These are phyloP conservation scores for Vicia sativa DNA, from an alignment of 306 rosid genomes.

Conservation along the genomic window DNA sequence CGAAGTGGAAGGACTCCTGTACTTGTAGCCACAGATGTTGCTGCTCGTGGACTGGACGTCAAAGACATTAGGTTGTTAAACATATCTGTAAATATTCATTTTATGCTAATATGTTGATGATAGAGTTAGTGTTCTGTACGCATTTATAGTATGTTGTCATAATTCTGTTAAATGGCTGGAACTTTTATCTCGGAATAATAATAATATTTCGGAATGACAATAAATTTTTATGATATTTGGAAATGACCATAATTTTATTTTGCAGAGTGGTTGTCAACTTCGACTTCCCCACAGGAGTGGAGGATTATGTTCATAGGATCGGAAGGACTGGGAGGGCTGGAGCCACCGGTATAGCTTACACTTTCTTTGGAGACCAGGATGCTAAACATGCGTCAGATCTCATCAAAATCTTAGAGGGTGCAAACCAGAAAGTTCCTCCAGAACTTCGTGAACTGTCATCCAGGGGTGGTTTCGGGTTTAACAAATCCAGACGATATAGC, in stretches of 20 bases:
- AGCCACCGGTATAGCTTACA: conserved; percentile 91
- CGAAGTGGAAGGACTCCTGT: conserved; percentile 87
- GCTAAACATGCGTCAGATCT: conserved; percentile 91
- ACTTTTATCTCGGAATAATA: conserved; percentile 6
- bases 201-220: conserved; percentile 3
- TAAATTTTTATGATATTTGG: background rate
- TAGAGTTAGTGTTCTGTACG: background rate
- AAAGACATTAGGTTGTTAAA: conserved; percentile 87
- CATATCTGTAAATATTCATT: background rate
- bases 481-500: conserved; percentile 82
- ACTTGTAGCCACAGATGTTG: conserved; percentile 99
- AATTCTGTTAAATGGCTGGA: background rate
- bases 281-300: conserved; percentile 99
- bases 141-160: background rate
- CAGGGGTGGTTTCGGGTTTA: conserved; percentile 94
- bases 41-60: conserved; percentile 93
- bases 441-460: conserved; percentile 83
- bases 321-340: conserved; percentile 99
- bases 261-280: conserved; percentile 92
- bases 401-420: conserved; percentile 95
- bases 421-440: conserved; percentile 85
- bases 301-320: conserved; percentile 99
- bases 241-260: conserved; percentile 28
- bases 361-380: conserved; percentile 95
- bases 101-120: background rate